phyloP scores from a whole-genome alignment of 306 rosid species.

The Rubus parviflorus region DNA sequence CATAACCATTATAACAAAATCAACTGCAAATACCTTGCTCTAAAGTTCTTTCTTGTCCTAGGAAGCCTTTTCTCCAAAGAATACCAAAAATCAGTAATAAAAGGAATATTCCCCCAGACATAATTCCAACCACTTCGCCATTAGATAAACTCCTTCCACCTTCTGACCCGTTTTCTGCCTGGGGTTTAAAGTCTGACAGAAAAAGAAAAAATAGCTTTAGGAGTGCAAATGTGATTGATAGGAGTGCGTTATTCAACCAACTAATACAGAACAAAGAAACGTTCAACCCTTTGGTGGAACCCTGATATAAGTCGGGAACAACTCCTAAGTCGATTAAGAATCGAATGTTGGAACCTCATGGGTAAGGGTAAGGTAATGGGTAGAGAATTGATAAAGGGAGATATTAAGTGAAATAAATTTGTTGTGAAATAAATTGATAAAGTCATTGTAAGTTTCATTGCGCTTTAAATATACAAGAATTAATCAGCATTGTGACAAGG shows the following conservation, averaged over 20 bases:
- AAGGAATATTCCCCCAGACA: slow-evolving; percentile 30
- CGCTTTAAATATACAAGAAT: too few relatives aligned
- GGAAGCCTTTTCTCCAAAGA: slow-evolving; percentile 43
- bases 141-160: neutral
- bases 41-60: slow-evolving; percentile 13
- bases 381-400: neutral
- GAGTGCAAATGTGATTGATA: too few relatives aligned
- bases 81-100: slow-evolving; percentile 17
- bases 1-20: neutral
- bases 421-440: too few relatives aligned
- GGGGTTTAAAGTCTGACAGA: slow-evolving; percentile 37
- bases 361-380: neutral
- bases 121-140: slow-evolving; percentile 41
- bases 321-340: slow-evolving; percentile 10
- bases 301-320: neutral
- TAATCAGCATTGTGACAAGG: neutral
- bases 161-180: neutral
- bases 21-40: slow-evolving; percentile 27
- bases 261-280: too few relatives aligned
- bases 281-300: neutral
- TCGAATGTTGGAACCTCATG: slow-evolving; percentile 13
- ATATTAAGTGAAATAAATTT: neutral
- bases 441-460: too few relatives aligned
- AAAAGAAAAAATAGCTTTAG: neutral
- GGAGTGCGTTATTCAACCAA: too few relatives aligned